Base-by-base conservation (phyloP, 345 rosid species). In the Hibiscus mutabilis region DNA sequence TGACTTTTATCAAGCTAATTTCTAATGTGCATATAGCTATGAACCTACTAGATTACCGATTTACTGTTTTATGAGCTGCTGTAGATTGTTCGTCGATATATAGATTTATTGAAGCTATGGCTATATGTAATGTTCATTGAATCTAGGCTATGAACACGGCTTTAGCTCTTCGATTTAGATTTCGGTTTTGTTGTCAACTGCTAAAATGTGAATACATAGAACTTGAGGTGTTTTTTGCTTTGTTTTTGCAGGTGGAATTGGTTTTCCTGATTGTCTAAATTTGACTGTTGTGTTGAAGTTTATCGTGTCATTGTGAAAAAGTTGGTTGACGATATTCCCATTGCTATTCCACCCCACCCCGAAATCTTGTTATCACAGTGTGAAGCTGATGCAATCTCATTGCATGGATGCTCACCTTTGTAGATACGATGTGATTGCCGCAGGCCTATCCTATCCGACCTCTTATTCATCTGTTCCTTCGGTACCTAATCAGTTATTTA, bases 321-420 rank as follows among this genome's bases (percentile, higher is more conserved):
- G 40, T 70, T 52, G 62, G 53, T 46, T 37, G 27, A 19, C 35
- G 6, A 58, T 56, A 56, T 56, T 51, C 27, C 16, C 6, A 22
- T 69, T 37, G 42, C 11, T 7, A 29, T n/a, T 33, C 18, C 21
- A 27, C 37, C 46, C 47, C 44, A n/a, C 27, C 27, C 2, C 14
- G 13, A 56, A 46, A 40, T 71, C 60, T 51, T 15, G 3, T 66
- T 33, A 31, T 44, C n/a, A 6, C 35, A 15, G 58, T 29, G 71
- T 56, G 56, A 60, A 74, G 74, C 74, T 61, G 73, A 81, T 82
- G 82, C 60, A 24, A 68, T 2, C n/a, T 22, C 75, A 25, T 77
- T 75, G 71, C 31, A 89, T 85, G 89, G 91, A 83, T 22, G 74
- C 82, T 0, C 86, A 63, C 46, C 86, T 82, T 64, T 80, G 80